A percentile compares a stretch with the other conserved stretches of the same genome.
These are phyloP conservation scores for Entomortierella lignicola DNA, from an alignment of 192 early-diverging fungal genomes.

Conservation along the genomic window DNA sequence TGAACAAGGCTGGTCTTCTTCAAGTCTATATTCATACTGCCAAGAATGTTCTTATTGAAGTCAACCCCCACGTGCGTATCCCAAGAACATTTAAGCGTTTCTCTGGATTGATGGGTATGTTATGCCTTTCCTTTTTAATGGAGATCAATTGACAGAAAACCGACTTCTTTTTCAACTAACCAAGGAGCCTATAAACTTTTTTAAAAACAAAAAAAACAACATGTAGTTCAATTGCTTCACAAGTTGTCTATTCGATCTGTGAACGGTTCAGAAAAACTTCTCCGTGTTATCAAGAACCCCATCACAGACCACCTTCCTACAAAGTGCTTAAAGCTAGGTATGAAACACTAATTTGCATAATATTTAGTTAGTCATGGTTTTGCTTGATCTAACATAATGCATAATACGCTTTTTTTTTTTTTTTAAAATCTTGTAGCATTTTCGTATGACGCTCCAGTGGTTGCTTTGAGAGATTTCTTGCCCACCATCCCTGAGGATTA, in stretches of 20 bases:
- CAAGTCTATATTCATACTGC: conserved; percentile 98
- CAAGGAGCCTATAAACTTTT: no score
- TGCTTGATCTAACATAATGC: not conserved
- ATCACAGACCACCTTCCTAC: conserved; percentile 96
- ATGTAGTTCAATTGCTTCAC: conserved; percentile 97
- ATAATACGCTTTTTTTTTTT: not conserved
- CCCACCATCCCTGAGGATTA: conserved; percentile 81
- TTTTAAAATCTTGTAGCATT: no score
- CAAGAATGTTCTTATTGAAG: conserved; percentile 96
- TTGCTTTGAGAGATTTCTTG: conserved; percentile 85
- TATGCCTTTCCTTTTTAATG: not conserved
- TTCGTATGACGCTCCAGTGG: conserved; percentile 89
- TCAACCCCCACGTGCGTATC: conserved; percentile 97
- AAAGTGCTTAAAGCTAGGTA: conserved; percentile 87
- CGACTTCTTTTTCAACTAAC: no score
- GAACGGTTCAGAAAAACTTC: conserved; percentile 90
- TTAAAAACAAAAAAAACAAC: no score
- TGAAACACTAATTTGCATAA: not conserved
- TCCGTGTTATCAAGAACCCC: conserved; percentile 98
- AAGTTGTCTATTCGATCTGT: conserved; percentile 95
- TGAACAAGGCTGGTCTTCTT: conserved; percentile 98
- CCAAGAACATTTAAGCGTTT: conserved; percentile 99
- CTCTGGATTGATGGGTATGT: conserved; percentile 92
- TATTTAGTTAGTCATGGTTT: not conserved
- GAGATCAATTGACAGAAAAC: no score